Evolutionary conservation across 2,329 filamentous ascomycete species (phyloP).

Genomic region (Zymoseptoria ardabiliae): DNA sequence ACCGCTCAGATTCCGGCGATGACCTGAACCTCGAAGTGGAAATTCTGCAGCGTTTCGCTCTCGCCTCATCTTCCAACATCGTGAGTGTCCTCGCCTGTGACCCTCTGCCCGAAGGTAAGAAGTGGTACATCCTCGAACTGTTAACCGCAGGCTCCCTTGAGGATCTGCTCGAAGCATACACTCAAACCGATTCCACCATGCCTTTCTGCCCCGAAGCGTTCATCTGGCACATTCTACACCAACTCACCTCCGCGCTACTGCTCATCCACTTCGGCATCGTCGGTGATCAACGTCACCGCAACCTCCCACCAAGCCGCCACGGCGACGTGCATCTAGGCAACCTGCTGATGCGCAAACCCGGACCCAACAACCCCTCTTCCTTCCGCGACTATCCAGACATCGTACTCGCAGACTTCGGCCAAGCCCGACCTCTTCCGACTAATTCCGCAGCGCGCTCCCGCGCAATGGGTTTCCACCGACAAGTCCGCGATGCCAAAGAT

Average conservation of each 20-base stretch:
- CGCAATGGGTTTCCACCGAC: neutral
- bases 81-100: neutral
- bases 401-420: neutral
- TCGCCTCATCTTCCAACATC: neutral
- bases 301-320: neutral
- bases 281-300: neutral
- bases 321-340: neutral
- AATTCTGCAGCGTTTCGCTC: neutral
- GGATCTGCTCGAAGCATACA: neutral
- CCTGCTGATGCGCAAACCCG: neutral
- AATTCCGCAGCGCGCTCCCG: neutral
- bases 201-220: neutral
- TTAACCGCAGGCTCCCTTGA: neutral
- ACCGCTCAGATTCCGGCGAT: neutral
- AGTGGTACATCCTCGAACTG: neutral
- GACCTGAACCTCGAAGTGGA: neutral
- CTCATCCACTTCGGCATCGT: neutral
- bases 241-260: neutral
- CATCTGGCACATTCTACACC: neutral
- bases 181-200: neutral
- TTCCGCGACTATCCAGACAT: constrained; percentile 1
- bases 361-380: neutral
- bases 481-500: neutral
- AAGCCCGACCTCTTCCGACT: neutral
- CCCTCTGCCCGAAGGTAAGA: neutral